A percentile compares a stretch with the other conserved stretches of the same genome.
phyloP scores from a whole-genome alignment of 805 yeast genomes.

The Myxozyma geophila region DNA sequence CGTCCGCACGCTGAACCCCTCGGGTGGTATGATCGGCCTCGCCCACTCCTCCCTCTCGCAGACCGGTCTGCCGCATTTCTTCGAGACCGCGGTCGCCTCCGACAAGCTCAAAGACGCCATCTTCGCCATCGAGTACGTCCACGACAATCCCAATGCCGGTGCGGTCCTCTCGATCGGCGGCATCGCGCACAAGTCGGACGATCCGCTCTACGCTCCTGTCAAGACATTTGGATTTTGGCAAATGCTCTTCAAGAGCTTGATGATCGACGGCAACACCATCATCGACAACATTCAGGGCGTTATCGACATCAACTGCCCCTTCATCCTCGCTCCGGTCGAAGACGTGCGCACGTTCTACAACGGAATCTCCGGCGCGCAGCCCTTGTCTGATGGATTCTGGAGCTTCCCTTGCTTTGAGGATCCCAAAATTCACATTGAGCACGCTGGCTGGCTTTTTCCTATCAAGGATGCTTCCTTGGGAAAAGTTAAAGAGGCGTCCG shows the following conservation, averaged over 20 bases:
- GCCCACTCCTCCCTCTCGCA: slow-evolving; percentile 35
- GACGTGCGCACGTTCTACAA: slow-evolving; percentile 34
- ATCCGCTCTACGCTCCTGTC: slow-evolving; percentile 35
- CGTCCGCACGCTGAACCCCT: slow-evolving; percentile 33
- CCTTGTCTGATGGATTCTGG: slow-evolving; percentile 36
- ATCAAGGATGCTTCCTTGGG: slow-evolving; percentile 30
- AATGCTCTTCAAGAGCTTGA: slow-evolving; percentile 28
- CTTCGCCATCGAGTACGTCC: slow-evolving; percentile 26
- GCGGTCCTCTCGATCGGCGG: slow-evolving; percentile 31
- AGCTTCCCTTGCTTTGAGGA: slow-evolving; percentile 34
- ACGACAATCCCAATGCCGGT: slow-evolving; percentile 17
- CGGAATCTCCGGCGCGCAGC: slow-evolving; percentile 35
- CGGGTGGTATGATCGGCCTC: slow-evolving; percentile 36
- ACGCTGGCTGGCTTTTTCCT: slow-evolving; percentile 37
- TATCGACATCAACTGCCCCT: slow-evolving; percentile 28
- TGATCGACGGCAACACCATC: slow-evolving; percentile 33
- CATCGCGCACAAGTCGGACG: slow-evolving; percentile 27
- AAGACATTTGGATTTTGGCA: slow-evolving; percentile 37
- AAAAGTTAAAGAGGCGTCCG: slow-evolving; percentile 34
- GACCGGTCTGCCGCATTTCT: slow-evolving; percentile 31
- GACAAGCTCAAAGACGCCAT: slow-evolving; percentile 23
- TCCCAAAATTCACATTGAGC: slow-evolving; percentile 34
- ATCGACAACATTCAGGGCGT: slow-evolving; percentile 36
- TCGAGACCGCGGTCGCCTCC: slow-evolving; percentile 15
- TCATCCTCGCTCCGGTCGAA: slow-evolving; percentile 35